Base-by-base conservation (phyloP, 345 rosid genomes). In the Cardamine chenopodiifolia region DNA sequence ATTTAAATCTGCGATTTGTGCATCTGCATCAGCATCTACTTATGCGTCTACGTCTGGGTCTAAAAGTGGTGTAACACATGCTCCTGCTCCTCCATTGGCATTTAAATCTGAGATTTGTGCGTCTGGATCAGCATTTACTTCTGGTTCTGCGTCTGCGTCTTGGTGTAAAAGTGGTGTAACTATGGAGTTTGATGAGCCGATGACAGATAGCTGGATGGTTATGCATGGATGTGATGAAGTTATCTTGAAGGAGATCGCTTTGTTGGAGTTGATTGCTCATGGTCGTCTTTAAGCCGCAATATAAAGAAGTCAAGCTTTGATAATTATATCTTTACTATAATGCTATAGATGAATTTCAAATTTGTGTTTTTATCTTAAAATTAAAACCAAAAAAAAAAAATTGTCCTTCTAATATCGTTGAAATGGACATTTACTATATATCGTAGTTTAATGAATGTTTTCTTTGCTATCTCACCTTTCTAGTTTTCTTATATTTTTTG, bases 171-270 rank as follows among this genome's bases (percentile, higher is more conserved):
- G 54, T 70, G 80, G 62, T 65, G 52, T 62, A 15, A 63, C 60
- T 7, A 8, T 28, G 0, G 81, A 78, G 49, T 2, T 29, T 58
- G 68, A 78, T 71, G 81, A 78, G 45, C 20, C 72, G 0, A 66
- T 78, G 72, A 59, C 72, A 3, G 81, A 78, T 66, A 78, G 69
- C 0, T 78, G 73, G 77, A 78, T 78, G 81, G 31, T 78, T 34
- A 78, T 78, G 81, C 68, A 78, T 72, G 77, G 81, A 0, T 78
- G 81, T 14, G 81, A 78, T 71, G 77, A 78, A 66, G 47, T 78
- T 50, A 71, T 71, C 40, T 29, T 65, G 81, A 78, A 50, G 4
- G 81, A 78, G 42, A 78, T 78, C 40, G 81, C 81, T 58, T 42
- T 71, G 56, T 20, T 78, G 7, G 73, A 78, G 48, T 58, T 72